phyloP scores from a whole-genome alignment of 2,329 filamentous ascomycete genomes.

The Mycosphaerelloides madeirae region DNA sequence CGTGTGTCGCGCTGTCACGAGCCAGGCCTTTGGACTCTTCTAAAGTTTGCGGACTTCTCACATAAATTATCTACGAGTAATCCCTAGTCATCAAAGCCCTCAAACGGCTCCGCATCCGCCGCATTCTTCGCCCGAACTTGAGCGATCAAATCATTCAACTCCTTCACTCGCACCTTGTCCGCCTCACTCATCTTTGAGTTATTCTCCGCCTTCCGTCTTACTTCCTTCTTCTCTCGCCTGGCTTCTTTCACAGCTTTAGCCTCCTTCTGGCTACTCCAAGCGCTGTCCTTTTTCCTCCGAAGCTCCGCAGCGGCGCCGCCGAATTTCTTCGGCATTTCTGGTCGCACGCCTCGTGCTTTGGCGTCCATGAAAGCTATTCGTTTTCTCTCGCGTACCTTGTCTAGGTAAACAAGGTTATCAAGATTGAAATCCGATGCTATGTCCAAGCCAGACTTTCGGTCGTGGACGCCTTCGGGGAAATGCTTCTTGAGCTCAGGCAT shows the following conservation, averaged over 20 bases:
- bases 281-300: conserved; percentile 30
- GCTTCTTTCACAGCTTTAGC: conserved; percentile 30
- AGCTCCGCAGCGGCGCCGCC: conserved; percentile 29
- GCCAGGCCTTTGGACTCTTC: neutral
- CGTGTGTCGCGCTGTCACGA: neutral
- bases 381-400: conserved; percentile 41
- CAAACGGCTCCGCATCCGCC: conserved; percentile 21
- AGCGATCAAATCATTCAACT: conserved; percentile 32
- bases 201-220: conserved; percentile 29
- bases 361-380: conserved; percentile 35
- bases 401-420: conserved; percentile 40
- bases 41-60: too few relatives aligned
- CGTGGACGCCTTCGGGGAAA: conserved; percentile 34
- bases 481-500: conserved; percentile 73
- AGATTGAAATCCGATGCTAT: conserved; percentile 34
- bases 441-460: conserved; percentile 38
- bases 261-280: conserved; percentile 37
- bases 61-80: too few relatives aligned
- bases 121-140: conserved; percentile 28
- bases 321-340: conserved; percentile 19
- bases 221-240: conserved; percentile 33
- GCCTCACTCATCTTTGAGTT: conserved; percentile 27
- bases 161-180: conserved; percentile 28
- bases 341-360: conserved; percentile 24
- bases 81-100: conserved; percentile 17